Evolutionary conservation across 352 stramenopile species (phyloP), one percentile per base, ranked within the genome.

Genomic region (Halophytophthora batemanensis): DNA sequence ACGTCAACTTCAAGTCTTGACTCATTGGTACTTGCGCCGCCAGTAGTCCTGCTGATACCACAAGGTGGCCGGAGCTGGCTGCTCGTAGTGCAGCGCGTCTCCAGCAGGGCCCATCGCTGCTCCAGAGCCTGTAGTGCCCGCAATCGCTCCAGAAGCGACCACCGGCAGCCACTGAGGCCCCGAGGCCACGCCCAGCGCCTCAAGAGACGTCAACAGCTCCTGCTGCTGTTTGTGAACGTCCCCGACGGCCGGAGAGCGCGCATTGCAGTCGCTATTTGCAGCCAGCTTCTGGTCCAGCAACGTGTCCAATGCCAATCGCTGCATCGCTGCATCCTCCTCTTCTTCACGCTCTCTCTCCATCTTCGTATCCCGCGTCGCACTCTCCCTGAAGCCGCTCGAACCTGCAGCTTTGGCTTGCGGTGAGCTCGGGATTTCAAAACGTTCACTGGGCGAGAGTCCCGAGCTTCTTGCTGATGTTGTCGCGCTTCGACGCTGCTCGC

Each of bases 41-140:
- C 72, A 83, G 42, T 83, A 83, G 46, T 76, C 58, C 37, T 74
- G 67, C 41, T 76, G 69, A 42, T 83, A 83, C 72, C 72, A 80
- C 21, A 68, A 22, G 10, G 69, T 61, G 21, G 40, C 37, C 25
- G 47, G 35, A 33, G 34, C 45, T 13, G 52, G 45, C 14, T 50
- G 22, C 29, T 49, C 43, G 17, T 18, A 14, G 14, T 6, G 12
- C 23, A 45, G 19, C 11, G 40, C 46, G 35, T 37, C 53, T 46
- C 23, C 42, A 5, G 25, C 37, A 22, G 48, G 49, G 14, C 46
- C 44, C 31, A 50, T 35, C 13, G 10, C 48, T 45, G 44, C 21
- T 25, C 19, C 47, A 11, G 41, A 22, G 53, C 56, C 38, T n/a
- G 38, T 11, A 25, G 40, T 13, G 6, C 7, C 33, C 33, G 33